Conservation (phyloP, 108 stramenopile species). For the Stephanodiscus triporus region DNA sequence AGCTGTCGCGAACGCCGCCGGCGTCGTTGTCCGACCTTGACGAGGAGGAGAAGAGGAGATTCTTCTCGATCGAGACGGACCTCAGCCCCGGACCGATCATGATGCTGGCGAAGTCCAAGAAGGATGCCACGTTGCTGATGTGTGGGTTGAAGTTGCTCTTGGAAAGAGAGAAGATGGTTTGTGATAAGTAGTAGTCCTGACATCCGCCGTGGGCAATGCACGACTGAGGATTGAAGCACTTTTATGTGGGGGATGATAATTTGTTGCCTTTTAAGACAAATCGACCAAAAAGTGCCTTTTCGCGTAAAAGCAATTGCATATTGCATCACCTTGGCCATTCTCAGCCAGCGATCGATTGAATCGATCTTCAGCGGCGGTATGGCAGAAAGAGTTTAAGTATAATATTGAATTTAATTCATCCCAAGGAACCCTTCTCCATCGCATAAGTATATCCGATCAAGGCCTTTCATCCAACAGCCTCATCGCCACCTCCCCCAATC, state of each 20-base stretch:
- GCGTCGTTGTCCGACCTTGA: constrained; percentile 18
- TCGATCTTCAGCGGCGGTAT: not conserved
- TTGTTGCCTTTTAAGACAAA: too few relatives aligned
- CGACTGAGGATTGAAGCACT: not conserved
- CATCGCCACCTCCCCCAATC: constrained; percentile 23
- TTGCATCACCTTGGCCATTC: too few relatives aligned
- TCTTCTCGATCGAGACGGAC: constrained; percentile 50
- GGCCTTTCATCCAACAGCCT: constrained; percentile 2
- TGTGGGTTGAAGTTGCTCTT: constrained; percentile 47
- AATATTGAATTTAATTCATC: not conserved
- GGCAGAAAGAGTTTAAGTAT: not conserved
- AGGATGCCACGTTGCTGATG: constrained; percentile 42
- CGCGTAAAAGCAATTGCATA: too few relatives aligned
- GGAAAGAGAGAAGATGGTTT: constrained; percentile 32
- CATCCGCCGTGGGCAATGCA: too few relatives aligned
- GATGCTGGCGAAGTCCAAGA: constrained; percentile 49
- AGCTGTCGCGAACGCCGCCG: constrained; percentile 34
- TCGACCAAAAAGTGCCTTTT: too few relatives aligned
- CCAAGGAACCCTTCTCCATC: too few relatives aligned
- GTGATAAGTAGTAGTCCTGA: not conserved
- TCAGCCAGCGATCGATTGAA: not conserved
- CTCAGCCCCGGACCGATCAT: constrained; percentile 39
- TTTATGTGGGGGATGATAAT: not conserved
- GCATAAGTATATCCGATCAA: too few relatives aligned
- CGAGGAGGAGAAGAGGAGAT: constrained; percentile 40